Percentiles rank a stretch among this genome's conserved stretches.
Evolutionary conservation across 306 rosid genomes (phyloP).

Genomic region (Cicer judaicum): DNA sequence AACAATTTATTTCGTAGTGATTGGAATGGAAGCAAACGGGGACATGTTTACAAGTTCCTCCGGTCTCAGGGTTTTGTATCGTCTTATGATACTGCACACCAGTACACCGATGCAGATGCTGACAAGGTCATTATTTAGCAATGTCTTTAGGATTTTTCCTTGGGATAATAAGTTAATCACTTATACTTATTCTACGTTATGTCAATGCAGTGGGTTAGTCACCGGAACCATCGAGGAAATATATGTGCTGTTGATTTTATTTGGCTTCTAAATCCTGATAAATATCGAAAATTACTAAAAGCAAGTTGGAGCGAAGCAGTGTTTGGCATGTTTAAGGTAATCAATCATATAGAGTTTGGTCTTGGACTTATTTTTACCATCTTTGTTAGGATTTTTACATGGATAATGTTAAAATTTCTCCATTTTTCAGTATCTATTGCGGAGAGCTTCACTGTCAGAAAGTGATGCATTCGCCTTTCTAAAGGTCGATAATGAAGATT

Average conservation of each 20-base stretch:
- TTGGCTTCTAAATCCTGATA: slow-evolving; percentile 90
- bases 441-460: slow-evolving; percentile 69
- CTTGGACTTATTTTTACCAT: slow-evolving; percentile 22
- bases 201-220: slow-evolving; percentile 89
- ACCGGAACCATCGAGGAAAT: slow-evolving; percentile 94
- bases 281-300: slow-evolving; percentile 66
- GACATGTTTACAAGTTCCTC: slow-evolving; percentile 91
- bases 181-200: slow-evolving; percentile 31
- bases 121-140: slow-evolving; percentile 67
- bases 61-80: slow-evolving; percentile 94
- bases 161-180: slow-evolving; percentile 16
- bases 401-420: slow-evolving; percentile 25
- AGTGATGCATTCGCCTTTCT: slow-evolving; percentile 73
- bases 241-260: slow-evolving; percentile 95
- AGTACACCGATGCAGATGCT: slow-evolving; percentile 85
- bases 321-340: slow-evolving; percentile 85
- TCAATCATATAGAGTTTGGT: not conserved
- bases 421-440: slow-evolving; percentile 65
- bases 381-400: slow-evolving; percentile 14
- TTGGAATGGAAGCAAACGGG: slow-evolving; percentile 99
- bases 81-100: slow-evolving; percentile 95
- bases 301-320: slow-evolving; percentile 87
- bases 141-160: not conserved
- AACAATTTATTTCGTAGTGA: slow-evolving; percentile 62
- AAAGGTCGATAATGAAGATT: slow-evolving; percentile 72